A percentile compares a stretch with the other conserved stretches of the same genome.
Conservation (phyloP, 2,329 filamentous ascomycete genomes). For the Arthroderma uncinatum region DNA sequence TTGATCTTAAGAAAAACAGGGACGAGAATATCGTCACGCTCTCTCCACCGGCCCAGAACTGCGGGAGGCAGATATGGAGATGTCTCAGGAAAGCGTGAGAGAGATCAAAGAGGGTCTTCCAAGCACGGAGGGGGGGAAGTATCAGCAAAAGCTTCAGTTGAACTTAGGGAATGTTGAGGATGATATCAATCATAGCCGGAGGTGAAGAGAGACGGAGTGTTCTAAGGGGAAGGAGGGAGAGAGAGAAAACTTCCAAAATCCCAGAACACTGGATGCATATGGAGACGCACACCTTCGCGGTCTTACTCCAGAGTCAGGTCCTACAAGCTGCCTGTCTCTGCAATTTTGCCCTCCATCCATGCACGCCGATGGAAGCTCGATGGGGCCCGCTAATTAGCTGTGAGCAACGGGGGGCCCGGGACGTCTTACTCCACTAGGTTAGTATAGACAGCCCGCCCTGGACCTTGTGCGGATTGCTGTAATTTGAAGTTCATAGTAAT, state of each 20-base stretch:
- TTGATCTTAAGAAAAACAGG: not conserved
- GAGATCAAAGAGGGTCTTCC: conserved; percentile 1
- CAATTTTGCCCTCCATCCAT: not conserved
- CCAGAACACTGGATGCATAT: not conserved
- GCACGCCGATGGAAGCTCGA: not conserved
- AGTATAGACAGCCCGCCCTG: conserved; percentile 3
- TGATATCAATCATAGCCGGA: not conserved
- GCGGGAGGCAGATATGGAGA: not conserved
- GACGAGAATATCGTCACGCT: not conserved
- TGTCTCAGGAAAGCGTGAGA: not conserved
- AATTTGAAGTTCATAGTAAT: conserved; percentile 4
- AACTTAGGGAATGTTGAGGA: not conserved
- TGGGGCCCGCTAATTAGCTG: conserved; percentile 2
- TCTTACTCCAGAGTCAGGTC: not conserved
- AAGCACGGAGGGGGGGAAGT: not conserved
- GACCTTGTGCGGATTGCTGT: conserved; percentile 2
- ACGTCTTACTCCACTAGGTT: conserved; percentile 5
- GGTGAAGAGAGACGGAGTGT: not conserved
- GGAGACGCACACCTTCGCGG: not conserved
- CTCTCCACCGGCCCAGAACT: not conserved
- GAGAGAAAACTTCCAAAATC: not conserved
- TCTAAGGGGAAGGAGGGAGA: not conserved
- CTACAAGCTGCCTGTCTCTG: not conserved
- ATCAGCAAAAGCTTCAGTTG: not conserved
- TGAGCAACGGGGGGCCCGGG: conserved; percentile 3